These are phyloP conservation scores for Trichoderma virens DNA, from an alignment of 495 filamentous ascomycete species.

Conservation along the genomic window DNA sequence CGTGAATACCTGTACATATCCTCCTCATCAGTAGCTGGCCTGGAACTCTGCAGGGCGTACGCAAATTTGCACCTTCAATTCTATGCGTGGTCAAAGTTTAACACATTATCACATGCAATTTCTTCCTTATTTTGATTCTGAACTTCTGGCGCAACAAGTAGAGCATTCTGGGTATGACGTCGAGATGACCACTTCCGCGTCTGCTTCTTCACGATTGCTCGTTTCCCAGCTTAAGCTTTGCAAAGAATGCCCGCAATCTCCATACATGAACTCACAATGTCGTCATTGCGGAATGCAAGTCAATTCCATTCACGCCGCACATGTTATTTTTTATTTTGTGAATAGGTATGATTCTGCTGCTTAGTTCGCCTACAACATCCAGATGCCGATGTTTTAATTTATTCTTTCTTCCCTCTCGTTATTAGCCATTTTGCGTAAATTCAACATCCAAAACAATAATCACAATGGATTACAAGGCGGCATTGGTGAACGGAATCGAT, in stretches of 20 bases:
- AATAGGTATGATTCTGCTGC: not conserved
- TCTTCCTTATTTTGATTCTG: too few species aligned
- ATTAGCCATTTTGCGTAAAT: not conserved
- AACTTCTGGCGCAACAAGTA: too few species aligned
- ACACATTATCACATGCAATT: too few species aligned
- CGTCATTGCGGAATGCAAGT: not conserved
- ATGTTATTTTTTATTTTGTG: not conserved
- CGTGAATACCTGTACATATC: too few species aligned
- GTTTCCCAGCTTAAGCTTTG: not conserved
- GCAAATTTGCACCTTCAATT: too few species aligned
- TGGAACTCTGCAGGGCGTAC: too few species aligned
- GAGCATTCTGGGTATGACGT: not conserved
- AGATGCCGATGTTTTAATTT: too few species aligned
- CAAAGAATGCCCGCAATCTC: not conserved
- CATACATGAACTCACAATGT: not conserved
- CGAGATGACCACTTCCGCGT: not conserved
- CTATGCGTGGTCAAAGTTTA: too few species aligned
- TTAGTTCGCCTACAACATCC: not conserved
- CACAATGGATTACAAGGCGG: conserved; percentile 1
- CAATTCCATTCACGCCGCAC: not conserved
- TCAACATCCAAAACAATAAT: not conserved
- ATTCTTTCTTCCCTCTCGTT: not conserved
- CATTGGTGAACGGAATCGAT: not conserved
- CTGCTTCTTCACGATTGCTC: not conserved
- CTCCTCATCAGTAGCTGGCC: too few species aligned